Percentiles rank a stretch among this genome's conserved stretches.
These are phyloP conservation scores for Nicotiana tomentosiformis DNA, from an alignment of 257 asterid species.

Conservation along the genomic window DNA sequence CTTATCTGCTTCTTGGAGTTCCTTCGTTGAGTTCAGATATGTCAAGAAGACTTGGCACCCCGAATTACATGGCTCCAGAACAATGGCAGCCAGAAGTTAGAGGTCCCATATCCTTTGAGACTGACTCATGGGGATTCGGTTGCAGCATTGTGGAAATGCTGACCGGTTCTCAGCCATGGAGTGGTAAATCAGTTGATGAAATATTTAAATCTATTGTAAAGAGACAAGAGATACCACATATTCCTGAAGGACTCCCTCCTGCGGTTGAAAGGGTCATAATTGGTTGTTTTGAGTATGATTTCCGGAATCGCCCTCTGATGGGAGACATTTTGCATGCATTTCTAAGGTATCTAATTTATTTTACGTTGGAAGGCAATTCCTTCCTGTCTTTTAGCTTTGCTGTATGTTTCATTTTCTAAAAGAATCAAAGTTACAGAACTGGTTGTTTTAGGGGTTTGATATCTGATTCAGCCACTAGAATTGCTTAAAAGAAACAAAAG, in stretches of 20 bases:
- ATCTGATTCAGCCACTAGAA: background rate
- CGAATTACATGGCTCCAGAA: conserved; percentile 93
- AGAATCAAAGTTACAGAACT: background rate
- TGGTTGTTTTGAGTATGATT: conserved; percentile 88
- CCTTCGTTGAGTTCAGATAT: conserved; percentile 51
- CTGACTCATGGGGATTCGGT: conserved; percentile 95
- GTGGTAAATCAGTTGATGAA: conserved; percentile 70
- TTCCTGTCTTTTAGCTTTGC: background rate
- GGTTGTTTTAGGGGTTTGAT: background rate
- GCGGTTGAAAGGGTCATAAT: conserved; percentile 61
- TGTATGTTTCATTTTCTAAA: background rate
- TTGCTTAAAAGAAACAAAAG: background rate
- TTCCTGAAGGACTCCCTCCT: conserved; percentile 87
- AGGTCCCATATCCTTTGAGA: conserved; percentile 80
- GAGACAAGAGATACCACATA: conserved; percentile 63
- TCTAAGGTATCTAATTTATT: conserved; percentile 42
- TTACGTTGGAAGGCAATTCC: background rate
- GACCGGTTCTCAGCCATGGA: conserved; percentile 83
- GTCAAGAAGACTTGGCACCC: conserved; percentile 67
- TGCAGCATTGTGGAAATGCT: conserved; percentile 88
- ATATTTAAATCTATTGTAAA: conserved; percentile 56
- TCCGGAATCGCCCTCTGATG: conserved; percentile 82
- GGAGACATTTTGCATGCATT: conserved; percentile 72
- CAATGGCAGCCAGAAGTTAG: conserved; percentile 90
- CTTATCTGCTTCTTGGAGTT: conserved; percentile 53